A percentile compares a stretch with the other conserved stretches of the same genome.
Conservation (phyloP, 2,329 filamentous ascomycete species). For the Verticillium nubilum region DNA sequence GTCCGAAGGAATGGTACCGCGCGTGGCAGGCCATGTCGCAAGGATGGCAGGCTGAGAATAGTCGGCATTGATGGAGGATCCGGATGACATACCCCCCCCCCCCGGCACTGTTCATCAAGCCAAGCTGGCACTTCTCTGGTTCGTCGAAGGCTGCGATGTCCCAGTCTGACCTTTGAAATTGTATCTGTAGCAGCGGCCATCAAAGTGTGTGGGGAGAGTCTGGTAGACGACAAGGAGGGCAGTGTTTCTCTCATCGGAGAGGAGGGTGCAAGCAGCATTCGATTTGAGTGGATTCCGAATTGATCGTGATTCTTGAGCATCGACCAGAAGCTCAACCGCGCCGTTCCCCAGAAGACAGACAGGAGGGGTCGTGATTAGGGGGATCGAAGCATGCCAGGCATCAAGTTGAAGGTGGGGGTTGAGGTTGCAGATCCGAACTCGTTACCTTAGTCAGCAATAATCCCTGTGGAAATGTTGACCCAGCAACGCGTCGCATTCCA, state of each 20-base stretch:
- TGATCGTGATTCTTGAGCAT: too few species aligned
- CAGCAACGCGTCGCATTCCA: conserved; percentile 7
- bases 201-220: too few species aligned
- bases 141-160: neutral
- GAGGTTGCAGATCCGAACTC: neutral
- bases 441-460: neutral
- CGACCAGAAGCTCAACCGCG: too few species aligned
- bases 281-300: too few species aligned
- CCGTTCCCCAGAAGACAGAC: too few species aligned
- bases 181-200: too few species aligned
- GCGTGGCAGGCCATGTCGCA: neutral
- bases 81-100: neutral
- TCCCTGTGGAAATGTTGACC: conserved; percentile 7
- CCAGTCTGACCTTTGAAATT: too few species aligned
- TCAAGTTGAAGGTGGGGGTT: neutral
- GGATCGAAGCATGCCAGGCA: neutral
- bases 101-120: neutral
- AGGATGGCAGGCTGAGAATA: neutral
- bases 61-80: neutral
- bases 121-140: neutral
- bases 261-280: too few species aligned
- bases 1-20: neutral
- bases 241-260: too few species aligned
- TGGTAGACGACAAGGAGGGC: too few species aligned
- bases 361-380: too few species aligned